Evolutionary conservation across 495 filamentous ascomycete genomes (phyloP), one percentile per base, ranked within the genome.

Genomic region (Daldinia loculata): DNA sequence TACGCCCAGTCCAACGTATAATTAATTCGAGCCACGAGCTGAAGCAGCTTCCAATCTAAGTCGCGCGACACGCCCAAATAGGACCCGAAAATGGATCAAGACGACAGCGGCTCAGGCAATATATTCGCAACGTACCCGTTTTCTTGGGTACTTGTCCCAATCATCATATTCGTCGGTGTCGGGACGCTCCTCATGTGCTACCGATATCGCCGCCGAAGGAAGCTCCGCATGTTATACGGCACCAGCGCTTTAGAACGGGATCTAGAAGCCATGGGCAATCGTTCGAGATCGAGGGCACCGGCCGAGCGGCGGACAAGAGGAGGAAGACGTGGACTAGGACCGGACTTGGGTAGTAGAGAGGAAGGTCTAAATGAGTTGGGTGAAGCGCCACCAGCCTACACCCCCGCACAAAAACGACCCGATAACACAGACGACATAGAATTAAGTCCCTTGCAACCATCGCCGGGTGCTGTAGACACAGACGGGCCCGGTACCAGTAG

Each of bases 291-390:
- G 15, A 61, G 58, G 27, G 36, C 36, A 11, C 63, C 64, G 6
- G 62, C 43, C 41, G 75, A 70, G 26, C 56, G 71, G 3, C 70
- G 62, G 32, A 27, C 63, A 32, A 51, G 71, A 45, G 14, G 65
- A 14, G 57, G 63, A 24, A 14, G 66, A 19, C 56, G 63, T 27
- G 57, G 75, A 50, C 17, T 71, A 9, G 66, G 67, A 6, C 17
- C 71, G 6, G 63, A 64, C 17, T 39, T 69, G 34, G 71, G 55
- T 9, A 77, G 71, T 39, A 65, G 64, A 26, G 80, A 83, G 34
- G 85, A 87, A 67, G 87, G 87, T 6, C 78, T 89, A 34, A 83
- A 89, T 69, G 86, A 88, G 77, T 76, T 84, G 9, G 87, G 86
- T 24, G 85, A 88, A 74, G 84, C 87, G 12, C 87, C 87, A 27